Percentiles rank a stretch among this genome's conserved stretches.
Conservation (phyloP, 2,329 filamentous ascomycete species). For the Colletotrichum musicola region DNA sequence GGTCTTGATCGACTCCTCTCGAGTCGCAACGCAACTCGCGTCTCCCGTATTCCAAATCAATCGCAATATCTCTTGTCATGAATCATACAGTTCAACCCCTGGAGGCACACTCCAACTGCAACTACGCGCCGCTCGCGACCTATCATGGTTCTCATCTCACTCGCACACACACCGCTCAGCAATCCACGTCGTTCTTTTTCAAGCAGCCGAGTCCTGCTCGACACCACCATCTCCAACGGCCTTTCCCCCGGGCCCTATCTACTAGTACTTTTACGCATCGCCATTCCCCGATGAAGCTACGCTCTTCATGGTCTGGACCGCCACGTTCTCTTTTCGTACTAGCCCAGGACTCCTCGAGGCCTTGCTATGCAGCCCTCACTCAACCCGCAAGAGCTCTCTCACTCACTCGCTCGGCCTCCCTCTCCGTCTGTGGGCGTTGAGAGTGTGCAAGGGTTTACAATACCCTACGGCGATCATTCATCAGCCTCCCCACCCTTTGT, state of each 20-base stretch:
- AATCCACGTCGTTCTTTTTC: slow-evolving; percentile 3
- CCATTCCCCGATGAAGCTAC: slow-evolving; percentile 30
- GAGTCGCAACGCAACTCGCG: slow-evolving; percentile 8
- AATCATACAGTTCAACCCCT: slow-evolving; percentile 14
- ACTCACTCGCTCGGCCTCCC: not conserved
- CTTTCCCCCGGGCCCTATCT: not conserved
- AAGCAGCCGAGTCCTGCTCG: slow-evolving; percentile 8
- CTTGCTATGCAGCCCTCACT: slow-evolving; percentile 4
- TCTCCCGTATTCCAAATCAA: slow-evolving; percentile 25
- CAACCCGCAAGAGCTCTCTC: not conserved
- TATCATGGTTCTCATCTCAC: slow-evolving; percentile 9
- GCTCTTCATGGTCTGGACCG: slow-evolving; percentile 22
- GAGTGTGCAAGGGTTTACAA: slow-evolving; percentile 16
- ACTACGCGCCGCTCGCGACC: slow-evolving; percentile 3
- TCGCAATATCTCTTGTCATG: slow-evolving; percentile 23
- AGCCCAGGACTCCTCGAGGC: slow-evolving; percentile 19
- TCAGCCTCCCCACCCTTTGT: slow-evolving; percentile 33
- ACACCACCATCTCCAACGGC: slow-evolving; percentile 1
- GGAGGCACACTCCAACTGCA: not conserved
- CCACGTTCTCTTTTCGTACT: slow-evolving; percentile 14
- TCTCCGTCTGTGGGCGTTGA: not conserved
- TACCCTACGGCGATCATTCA: slow-evolving; percentile 29
- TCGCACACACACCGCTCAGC: slow-evolving; percentile 17
- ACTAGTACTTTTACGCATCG: slow-evolving; percentile 3
- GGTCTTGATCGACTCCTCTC: not conserved